Percentiles rank a stretch among this genome's conserved stretches.
phyloP scores from a whole-genome alignment of 2,329 filamentous ascomycete species.

The Phaeosphaeriaceae sp. region DNA sequence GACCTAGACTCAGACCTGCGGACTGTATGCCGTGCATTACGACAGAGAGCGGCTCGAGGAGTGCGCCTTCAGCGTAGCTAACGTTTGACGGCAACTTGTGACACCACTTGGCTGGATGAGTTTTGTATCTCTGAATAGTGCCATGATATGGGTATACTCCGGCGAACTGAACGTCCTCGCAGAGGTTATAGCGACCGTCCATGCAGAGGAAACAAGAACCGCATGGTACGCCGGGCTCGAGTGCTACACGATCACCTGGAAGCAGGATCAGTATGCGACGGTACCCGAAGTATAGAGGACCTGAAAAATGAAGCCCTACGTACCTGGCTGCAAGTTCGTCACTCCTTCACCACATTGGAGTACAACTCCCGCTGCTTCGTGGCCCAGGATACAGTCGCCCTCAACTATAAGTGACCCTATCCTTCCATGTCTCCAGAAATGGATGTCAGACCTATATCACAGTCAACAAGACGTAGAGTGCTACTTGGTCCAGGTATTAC shows the following conservation, averaged over 20 bases:
- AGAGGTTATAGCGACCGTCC: slow-evolving; percentile 69
- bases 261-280: background rate
- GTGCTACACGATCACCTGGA: slow-evolving; percentile 67
- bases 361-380: slow-evolving; percentile 69
- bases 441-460: slow-evolving; percentile 65
- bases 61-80: slow-evolving; percentile 65
- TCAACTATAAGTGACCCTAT: slow-evolving; percentile 70
- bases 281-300: background rate
- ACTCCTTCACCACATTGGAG: slow-evolving; percentile 64
- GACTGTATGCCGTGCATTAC: slow-evolving; percentile 66
- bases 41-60: slow-evolving; percentile 70
- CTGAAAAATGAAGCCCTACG: background rate
- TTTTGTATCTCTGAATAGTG: slow-evolving; percentile 67
- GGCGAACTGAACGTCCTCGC: slow-evolving; percentile 66
- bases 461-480: slow-evolving; percentile 2
- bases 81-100: slow-evolving; percentile 61
- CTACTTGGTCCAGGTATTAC: slow-evolving; percentile 40
- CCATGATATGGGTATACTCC: slow-evolving; percentile 68
- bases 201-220: slow-evolving; percentile 65
- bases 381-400: slow-evolving; percentile 69
- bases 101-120: slow-evolving; percentile 65
- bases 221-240: slow-evolving; percentile 72
- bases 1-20: slow-evolving; percentile 62
- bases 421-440: slow-evolving; percentile 70
- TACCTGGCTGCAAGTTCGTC: slow-evolving; percentile 57